A percentile compares a stretch with the other conserved stretches of the same genome.
These are phyloP conservation scores for Diaporthe helianthi DNA, from an alignment of 2,329 filamentous ascomycete genomes.

Conservation along the genomic window DNA sequence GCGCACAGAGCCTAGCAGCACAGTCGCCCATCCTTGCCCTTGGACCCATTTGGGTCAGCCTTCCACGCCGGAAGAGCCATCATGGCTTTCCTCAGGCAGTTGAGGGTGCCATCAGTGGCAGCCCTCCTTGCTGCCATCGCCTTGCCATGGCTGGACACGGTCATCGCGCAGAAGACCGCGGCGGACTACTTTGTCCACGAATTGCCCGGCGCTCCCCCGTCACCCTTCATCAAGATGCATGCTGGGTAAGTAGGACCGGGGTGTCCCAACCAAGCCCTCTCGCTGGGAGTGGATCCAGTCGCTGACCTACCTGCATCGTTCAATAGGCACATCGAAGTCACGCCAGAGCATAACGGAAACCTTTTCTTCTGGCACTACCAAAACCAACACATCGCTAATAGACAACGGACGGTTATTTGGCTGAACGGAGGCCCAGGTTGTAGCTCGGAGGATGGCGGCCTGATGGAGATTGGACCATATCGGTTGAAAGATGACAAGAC, in stretches of 20 bases:
- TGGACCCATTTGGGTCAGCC: conserved; percentile 31
- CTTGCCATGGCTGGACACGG: conserved; percentile 50
- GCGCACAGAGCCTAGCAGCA: conserved; percentile 9
- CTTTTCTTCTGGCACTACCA: conserved; percentile 99
- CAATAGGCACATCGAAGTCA: conserved; percentile 87
- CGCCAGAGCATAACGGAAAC: conserved; percentile 84
- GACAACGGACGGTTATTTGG: conserved; percentile 92
- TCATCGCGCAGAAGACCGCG: conserved; percentile 59
- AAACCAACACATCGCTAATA: conserved; percentile 93
- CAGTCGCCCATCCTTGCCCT: conserved; percentile 8
- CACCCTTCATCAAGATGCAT: conserved; percentile 91
- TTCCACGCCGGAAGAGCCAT: conserved; percentile 31
- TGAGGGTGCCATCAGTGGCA: conserved; percentile 36
- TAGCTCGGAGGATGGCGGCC: conserved; percentile 93
- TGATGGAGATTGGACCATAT: conserved; percentile 97
- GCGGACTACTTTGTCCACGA: conserved; percentile 90
- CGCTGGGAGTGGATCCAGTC: not conserved
- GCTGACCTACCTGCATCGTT: not conserved
- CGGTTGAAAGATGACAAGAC: conserved; percentile 76
- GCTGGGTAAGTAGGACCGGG: conserved; percentile 79
- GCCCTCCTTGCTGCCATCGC: conserved; percentile 45
- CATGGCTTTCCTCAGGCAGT: conserved; percentile 39
- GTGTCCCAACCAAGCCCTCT: not conserved
- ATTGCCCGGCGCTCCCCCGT: conserved; percentile 83
- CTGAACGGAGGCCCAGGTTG: conserved; percentile 96